Evolutionary conservation across 352 stramenopile genomes (phyloP).

Genomic region (Globisporangium solare): DNA sequence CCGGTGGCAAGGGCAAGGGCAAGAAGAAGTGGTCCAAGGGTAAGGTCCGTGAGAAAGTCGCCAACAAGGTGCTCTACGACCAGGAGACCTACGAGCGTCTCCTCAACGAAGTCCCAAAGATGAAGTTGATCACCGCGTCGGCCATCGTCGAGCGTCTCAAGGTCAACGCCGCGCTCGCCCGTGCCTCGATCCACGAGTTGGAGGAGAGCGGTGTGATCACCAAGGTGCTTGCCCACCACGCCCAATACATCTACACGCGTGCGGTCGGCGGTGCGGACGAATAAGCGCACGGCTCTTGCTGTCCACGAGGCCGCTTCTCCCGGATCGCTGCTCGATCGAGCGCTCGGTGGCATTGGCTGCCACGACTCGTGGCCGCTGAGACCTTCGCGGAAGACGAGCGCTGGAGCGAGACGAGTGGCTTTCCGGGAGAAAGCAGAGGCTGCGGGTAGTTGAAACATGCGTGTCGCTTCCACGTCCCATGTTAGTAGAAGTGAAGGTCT

Average conservation of each 20-base stretch:
- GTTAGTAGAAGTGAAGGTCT: slow-evolving; percentile 14
- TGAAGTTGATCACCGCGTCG: slow-evolving; percentile 99
- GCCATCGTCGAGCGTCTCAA: slow-evolving; percentile 99
- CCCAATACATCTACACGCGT: slow-evolving; percentile 99
- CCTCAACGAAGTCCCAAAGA: slow-evolving; percentile 98
- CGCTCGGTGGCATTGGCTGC: background rate
- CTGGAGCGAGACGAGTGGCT: background rate
- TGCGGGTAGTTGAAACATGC: slow-evolving; percentile 1
- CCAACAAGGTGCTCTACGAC: slow-evolving; percentile 99
- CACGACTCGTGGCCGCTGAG: background rate
- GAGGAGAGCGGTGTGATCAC: slow-evolving; percentile 96
- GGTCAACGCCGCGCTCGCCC: slow-evolving; percentile 97
- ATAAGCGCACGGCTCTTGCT: slow-evolving; percentile 23
- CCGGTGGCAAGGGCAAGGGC: slow-evolving; percentile 96
- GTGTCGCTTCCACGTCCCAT: slow-evolving; percentile 2
- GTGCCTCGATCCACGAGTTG: slow-evolving; percentile 95
- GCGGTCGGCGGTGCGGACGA: slow-evolving; percentile 79
- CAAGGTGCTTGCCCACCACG: slow-evolving; percentile 92
- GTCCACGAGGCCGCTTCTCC: slow-evolving; percentile 2
- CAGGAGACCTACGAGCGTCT: slow-evolving; percentile 99
- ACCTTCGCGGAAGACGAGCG: slow-evolving; percentile 5
- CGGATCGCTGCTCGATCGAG: background rate
- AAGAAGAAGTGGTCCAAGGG: slow-evolving; percentile 99
- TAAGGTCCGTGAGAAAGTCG: slow-evolving; percentile 99
- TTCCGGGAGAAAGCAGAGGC: background rate